phyloP scores from a whole-genome alignment of 805 yeast genomes.

The Sungouiella thailandica region DNA sequence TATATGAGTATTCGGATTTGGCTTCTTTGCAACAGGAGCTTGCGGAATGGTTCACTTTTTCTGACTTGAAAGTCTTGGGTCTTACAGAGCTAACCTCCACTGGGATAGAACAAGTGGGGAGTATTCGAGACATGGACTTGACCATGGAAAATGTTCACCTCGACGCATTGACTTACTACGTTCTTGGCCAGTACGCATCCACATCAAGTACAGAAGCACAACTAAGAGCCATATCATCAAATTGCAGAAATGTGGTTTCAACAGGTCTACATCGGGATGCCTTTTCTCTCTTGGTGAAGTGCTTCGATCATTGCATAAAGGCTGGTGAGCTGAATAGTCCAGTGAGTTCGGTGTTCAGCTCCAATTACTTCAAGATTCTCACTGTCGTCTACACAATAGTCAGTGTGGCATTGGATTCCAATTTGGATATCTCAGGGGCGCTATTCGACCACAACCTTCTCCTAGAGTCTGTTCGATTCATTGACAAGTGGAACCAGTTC shows the following conservation, averaged over 20 bases:
- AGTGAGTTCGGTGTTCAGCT: constrained; percentile 1
- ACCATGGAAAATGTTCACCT: constrained; percentile 3
- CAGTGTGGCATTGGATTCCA: constrained; percentile 15
- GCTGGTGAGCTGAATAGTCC: background rate
- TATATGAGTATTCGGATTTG: constrained; percentile 25
- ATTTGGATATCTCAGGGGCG: constrained; percentile 10
- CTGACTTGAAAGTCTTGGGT: constrained; percentile 19
- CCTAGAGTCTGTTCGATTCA: constrained; percentile 38
- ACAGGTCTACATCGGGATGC: constrained; percentile 9
- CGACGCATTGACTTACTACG: constrained; percentile 8
- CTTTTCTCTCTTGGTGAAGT: constrained; percentile 7
- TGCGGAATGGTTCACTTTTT: constrained; percentile 34
- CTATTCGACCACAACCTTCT: constrained; percentile 37
- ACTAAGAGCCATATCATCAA: constrained; percentile 4
- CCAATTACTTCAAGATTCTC: constrained; percentile 23
- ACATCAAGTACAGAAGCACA: constrained; percentile 6
- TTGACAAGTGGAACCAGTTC: constrained; percentile 67
- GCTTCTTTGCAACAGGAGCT: constrained; percentile 25
- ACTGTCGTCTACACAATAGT: constrained; percentile 34
- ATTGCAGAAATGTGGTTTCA: constrained; percentile 17
- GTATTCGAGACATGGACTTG: too few species aligned
- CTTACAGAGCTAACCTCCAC: constrained; percentile 1
- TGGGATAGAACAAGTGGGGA: too few species aligned
- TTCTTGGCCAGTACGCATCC: constrained; percentile 10
- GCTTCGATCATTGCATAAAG: constrained; percentile 3